Evolutionary conservation across 2,329 filamentous ascomycete genomes (phyloP).

Genomic region (Scedosporium aurantiacum): DNA sequence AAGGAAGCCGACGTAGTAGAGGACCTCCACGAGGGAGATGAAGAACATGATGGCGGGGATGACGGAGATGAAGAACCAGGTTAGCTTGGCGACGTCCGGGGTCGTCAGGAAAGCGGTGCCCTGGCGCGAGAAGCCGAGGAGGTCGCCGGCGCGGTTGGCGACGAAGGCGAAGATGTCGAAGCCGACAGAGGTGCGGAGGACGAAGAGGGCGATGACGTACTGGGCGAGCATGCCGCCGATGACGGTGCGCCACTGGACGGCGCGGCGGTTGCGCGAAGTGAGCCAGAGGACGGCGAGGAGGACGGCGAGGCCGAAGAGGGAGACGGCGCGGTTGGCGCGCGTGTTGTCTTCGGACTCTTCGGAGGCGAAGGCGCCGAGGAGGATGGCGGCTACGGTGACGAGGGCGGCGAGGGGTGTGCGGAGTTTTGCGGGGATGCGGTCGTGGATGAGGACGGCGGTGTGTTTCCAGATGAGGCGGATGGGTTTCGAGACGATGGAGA

Average conservation of each 20-base stretch:
- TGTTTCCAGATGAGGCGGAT: constrained; percentile 58
- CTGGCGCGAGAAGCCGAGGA: constrained; percentile 64
- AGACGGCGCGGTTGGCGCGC: constrained; percentile 67
- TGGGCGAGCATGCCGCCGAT: constrained; percentile 83
- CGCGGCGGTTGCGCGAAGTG: constrained; percentile 59
- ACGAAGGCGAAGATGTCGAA: constrained; percentile 91
- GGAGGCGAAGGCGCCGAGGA: constrained; percentile 69
- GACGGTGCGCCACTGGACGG: constrained; percentile 64
- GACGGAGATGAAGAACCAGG: constrained; percentile 67
- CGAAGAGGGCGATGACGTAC: constrained; percentile 81
- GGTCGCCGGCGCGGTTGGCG: constrained; percentile 58
- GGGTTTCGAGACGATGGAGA: constrained; percentile 53
- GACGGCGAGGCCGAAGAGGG: constrained; percentile 65
- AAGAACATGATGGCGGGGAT: constrained; percentile 96
- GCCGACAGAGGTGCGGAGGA: constrained; percentile 67
- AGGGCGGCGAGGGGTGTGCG: constrained; percentile 47
- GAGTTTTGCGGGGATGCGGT: constrained; percentile 49
- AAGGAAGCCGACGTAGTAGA: constrained; percentile 69
- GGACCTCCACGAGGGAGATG: constrained; percentile 77
- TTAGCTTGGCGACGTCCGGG: constrained; percentile 29
- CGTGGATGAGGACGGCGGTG: constrained; percentile 46
- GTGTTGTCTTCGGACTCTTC: constrained; percentile 65
- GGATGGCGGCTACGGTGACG: constrained; percentile 57
- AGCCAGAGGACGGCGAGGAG: constrained; percentile 56
- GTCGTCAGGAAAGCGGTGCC: constrained; percentile 59